Conservation (phyloP, 1,284 basidiomycete genomes). For the Ganoderma lingzhi region DNA sequence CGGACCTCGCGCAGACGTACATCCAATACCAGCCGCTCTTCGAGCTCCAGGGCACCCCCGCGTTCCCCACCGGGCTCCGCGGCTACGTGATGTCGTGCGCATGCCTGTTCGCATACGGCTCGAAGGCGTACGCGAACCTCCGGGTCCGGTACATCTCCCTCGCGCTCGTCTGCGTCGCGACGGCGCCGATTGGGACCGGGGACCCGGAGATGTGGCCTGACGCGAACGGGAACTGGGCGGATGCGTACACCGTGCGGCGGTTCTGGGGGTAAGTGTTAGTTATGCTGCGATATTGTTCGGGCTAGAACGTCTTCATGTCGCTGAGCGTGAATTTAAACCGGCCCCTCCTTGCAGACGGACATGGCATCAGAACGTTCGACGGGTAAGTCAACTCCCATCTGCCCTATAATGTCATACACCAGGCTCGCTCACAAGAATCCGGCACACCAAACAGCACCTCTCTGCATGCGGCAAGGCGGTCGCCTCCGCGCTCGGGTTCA, state of each 20-base stretch:
- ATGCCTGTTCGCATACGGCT: neutral
- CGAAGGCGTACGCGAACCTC: neutral
- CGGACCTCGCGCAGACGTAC: neutral
- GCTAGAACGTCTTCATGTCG: neutral
- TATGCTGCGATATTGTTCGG: neutral
- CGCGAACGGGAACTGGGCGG: constrained; percentile 42
- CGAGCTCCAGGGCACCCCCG: neutral
- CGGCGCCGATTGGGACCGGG: neutral
- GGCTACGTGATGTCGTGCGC: constrained; percentile 1
- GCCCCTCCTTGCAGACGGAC: constrained; percentile 34
- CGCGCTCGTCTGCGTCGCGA: neutral
- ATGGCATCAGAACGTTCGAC: constrained; percentile 42
- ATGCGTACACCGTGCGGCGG: constrained; percentile 45
- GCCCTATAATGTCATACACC: constrained; percentile 11
- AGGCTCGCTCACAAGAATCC: no score
- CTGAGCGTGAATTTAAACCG: neutral
- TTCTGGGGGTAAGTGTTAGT: constrained; percentile 44
- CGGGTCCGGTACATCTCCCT: neutral
- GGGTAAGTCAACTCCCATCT: constrained; percentile 11
- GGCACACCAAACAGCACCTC: constrained; percentile 11
- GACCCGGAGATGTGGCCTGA: constrained; percentile 41
- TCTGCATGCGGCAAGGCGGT: constrained; percentile 9
- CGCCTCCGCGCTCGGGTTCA: neutral
- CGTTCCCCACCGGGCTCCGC: constrained; percentile 2
- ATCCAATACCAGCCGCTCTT: neutral